Base-by-base conservation (phyloP, 73 alveolate species). In the Loxodes magnus region DNA sequence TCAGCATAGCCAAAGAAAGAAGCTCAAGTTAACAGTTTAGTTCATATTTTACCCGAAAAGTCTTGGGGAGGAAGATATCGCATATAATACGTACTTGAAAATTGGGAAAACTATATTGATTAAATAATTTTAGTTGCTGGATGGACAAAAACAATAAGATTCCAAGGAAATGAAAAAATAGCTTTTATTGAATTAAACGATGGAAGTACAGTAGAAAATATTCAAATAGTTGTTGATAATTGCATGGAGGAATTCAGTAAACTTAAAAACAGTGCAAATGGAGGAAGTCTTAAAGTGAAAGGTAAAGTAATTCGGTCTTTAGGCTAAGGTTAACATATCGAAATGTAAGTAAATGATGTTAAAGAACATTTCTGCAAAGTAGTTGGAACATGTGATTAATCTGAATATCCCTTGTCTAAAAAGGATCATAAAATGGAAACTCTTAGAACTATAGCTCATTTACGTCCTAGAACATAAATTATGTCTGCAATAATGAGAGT, bases 391-490 rank as follows among this genome's bases (percentile, higher is more conserved):
- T 78, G 97, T 41, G 89, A 84, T 38, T 94, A 86, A 43, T 88
- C 84, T 21, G 83, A 61, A 23, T 95, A 90, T 55, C 99, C 99
- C 1, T 66, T 95, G 51, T 83, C 97, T 10, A 90, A 90, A 65
- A 88, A 88, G 79, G 66, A 74, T 52, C 95, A 90, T 64, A 62
- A 91, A 26, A 70, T 71, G 14, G 99, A 95, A 64, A 73, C 67
- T 38, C 58, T 84, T 14, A 74, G 98, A 82, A 94, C 89, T 64
- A 42, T 21, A 19, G 78, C 97, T 51, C 99, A 95, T 51, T 63
- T 95, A 63, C 80, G 99, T 55, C 98, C 99, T 22, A 79, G 99
- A 56, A 74, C 98, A 4, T 87, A 95, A 76, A 38, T 90, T 43
- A 87, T 95, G 62, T 96, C 98, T 26, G 87, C 92, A 35, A 96